A percentile compares a stretch with the other conserved stretches of the same genome.
Evolutionary conservation across 2,329 filamentous ascomycete species (phyloP).

Genomic region (Ambrosiella xylebori): DNA sequence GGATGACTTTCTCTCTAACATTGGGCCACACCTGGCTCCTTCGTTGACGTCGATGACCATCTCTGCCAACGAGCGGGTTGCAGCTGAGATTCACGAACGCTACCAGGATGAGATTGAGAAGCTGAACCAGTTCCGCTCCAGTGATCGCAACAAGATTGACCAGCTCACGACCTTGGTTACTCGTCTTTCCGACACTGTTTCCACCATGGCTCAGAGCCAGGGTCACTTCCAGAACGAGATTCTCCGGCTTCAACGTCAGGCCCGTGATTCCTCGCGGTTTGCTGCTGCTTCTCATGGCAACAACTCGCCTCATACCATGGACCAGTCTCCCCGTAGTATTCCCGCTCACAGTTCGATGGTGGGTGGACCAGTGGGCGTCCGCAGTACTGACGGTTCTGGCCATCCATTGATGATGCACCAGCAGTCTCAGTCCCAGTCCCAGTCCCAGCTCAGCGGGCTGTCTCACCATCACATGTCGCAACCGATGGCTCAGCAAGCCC

Average conservation of each 20-base stretch:
- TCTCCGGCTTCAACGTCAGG: conserved; percentile 32
- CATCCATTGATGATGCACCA: conserved; percentile 17
- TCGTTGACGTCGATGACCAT: conserved; percentile 47
- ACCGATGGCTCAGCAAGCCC: conserved; percentile 24
- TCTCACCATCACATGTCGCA: conserved; percentile 25
- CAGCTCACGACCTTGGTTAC: conserved; percentile 51
- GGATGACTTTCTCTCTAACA: conserved; percentile 42
- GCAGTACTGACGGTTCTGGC: background rate
- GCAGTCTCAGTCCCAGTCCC: conserved; percentile 45
- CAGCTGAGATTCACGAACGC: conserved; percentile 49
- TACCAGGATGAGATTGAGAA: conserved; percentile 33
- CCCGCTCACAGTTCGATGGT: conserved; percentile 16
- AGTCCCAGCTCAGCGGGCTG: conserved; percentile 28
- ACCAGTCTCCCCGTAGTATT: conserved; percentile 11
- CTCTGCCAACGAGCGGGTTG: conserved; percentile 49
- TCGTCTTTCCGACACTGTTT: conserved; percentile 50
- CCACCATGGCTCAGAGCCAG: conserved; percentile 52
- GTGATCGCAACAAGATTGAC: conserved; percentile 49
- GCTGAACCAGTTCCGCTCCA: conserved; percentile 31
- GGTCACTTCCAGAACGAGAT: conserved; percentile 49
- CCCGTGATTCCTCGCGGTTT: conserved; percentile 9
- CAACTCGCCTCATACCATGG: conserved; percentile 12
- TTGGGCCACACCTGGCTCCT: conserved; percentile 49
- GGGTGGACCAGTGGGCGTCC: conserved; percentile 1
- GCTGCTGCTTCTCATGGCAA: conserved; percentile 12